Evolutionary conservation across 331 rosid genomes (phyloP).

Genomic region (Spiraea crenata): DNA sequence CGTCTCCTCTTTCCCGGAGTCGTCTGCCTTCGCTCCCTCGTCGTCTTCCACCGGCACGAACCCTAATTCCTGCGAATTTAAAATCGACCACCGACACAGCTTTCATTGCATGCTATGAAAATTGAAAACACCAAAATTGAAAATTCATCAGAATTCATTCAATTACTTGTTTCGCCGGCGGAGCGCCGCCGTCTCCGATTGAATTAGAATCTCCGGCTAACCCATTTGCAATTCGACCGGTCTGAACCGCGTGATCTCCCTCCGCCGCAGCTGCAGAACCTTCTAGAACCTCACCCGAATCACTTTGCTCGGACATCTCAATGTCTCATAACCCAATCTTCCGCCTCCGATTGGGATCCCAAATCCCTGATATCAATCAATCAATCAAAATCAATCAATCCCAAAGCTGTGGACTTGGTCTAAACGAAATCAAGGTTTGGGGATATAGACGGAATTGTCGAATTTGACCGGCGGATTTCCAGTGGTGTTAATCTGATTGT

Average conservation of each 20-base stretch:
- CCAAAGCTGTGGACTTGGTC: background rate
- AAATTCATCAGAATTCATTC: constrained; percentile 1
- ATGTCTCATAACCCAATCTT: constrained; percentile 39
- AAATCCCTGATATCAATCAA: too few species aligned
- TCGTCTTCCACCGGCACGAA: background rate
- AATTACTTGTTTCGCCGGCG: constrained; percentile 40
- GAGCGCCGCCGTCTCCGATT: constrained; percentile 6
- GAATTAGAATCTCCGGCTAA: constrained; percentile 29
- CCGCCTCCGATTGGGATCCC: background rate
- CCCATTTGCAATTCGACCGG: constrained; percentile 23
- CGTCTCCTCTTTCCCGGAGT: constrained; percentile 68
- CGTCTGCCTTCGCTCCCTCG: constrained; percentile 34
- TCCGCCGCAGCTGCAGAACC: constrained; percentile 21
- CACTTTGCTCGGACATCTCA: constrained; percentile 66
- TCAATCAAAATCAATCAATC: background rate
- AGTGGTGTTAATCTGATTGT: background rate
- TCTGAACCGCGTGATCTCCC: constrained; percentile 18
- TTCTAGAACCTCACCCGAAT: constrained; percentile 24
- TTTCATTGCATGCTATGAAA: background rate
- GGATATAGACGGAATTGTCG: background rate
- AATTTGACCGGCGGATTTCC: background rate
- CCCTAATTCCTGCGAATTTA: constrained; percentile 10
- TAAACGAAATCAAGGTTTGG: background rate
- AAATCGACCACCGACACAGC: background rate
- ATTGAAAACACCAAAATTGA: background rate